Base-by-base conservation (phyloP, 345 rosid genomes). In the Crucihimalaya himalaica region DNA sequence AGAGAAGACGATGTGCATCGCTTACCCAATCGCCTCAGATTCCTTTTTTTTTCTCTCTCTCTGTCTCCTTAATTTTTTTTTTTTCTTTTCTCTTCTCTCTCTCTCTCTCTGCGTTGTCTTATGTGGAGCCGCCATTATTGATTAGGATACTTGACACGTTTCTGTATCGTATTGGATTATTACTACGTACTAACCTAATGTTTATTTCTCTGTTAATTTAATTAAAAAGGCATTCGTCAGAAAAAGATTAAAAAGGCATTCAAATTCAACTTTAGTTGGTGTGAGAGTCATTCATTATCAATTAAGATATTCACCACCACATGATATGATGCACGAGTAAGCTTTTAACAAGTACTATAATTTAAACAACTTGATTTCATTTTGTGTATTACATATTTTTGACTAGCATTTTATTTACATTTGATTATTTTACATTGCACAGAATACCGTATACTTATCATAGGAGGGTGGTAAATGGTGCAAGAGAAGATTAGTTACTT, bases 1-100 rank as follows among this genome's bases (percentile, higher is more conserved):
- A 5, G 93, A 81, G 80, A 90, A 90, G 55, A 78, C 78, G 71
- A 75, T 68, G 52, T 84, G 84, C 88, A 84, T 85, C 81, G 80
- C 64, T 64, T 46, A 62, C 68, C 73, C 67, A 70, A 72, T 77
- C 77, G 72, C 81, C 77, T 70, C 65, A 15, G 70, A 71, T 68
- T 35, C 9, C 60, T 58, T 5, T 45, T 19, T 47, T 34, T 57
- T 51, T 47, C 23, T 48, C 71, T 70, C 48, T 27, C 15, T 47
- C 51, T 59, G 18, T 50, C 10, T 34, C 6, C 21, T 47, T 25
- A 4, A 4, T 7, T 14, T 31, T 40, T 40, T 13, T 70, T 34
- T 27, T 14, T 3, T 25, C 14, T 27, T 27, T 4, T 56, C 1
- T 35, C 28, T 0, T 66, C 12, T 74, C 54, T 66, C 3, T 46